Evolutionary conservation across 2,329 filamentous ascomycete genomes (phyloP).

Genomic region (Talaromyces rugulosus): DNA sequence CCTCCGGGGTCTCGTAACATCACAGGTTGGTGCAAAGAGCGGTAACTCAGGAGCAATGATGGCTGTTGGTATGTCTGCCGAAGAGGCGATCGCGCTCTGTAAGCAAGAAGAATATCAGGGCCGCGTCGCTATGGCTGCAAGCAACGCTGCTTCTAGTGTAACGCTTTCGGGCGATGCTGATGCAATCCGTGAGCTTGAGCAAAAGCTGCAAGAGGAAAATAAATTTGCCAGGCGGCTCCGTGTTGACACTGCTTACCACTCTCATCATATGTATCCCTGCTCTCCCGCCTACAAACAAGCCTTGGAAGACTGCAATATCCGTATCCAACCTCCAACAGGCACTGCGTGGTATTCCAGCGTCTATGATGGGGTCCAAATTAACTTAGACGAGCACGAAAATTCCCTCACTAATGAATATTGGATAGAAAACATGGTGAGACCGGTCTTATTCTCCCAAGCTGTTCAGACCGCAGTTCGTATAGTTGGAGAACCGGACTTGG

Average conservation of each 20-base stretch:
- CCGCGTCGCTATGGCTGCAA: slow-evolving; percentile 22
- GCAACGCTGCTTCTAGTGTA: slow-evolving; percentile 35
- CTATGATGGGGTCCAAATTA: not conserved
- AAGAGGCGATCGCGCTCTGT: slow-evolving; percentile 24
- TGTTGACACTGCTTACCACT: slow-evolving; percentile 40
- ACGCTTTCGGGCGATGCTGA: slow-evolving; percentile 41
- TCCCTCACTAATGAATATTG: slow-evolving; percentile 25
- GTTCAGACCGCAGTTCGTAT: slow-evolving; percentile 11
- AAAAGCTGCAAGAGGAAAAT: slow-evolving; percentile 20
- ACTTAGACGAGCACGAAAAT: not conserved
- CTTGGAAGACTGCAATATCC: slow-evolving; percentile 10
- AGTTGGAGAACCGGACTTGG: slow-evolving; percentile 12
- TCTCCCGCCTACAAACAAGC: slow-evolving; percentile 24
- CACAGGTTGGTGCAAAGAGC: slow-evolving; percentile 13
- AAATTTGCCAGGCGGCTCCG: slow-evolving; percentile 31
- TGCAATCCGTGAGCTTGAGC: slow-evolving; percentile 34
- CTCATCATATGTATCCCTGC: slow-evolving; percentile 30
- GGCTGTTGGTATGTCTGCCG: slow-evolving; percentile 22
- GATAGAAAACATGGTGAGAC: slow-evolving; percentile 28
- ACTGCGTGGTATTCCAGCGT: not conserved
- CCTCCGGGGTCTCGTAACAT: slow-evolving; percentile 31
- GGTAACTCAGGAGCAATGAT: slow-evolving; percentile 26
- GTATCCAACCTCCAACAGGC: slow-evolving; percentile 1
- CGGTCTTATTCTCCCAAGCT: slow-evolving; percentile 30
- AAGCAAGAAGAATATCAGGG: slow-evolving; percentile 16